Evolutionary conservation across 257 asterid species (phyloP).

Genomic region (Dorcoceras hygrometricum): DNA sequence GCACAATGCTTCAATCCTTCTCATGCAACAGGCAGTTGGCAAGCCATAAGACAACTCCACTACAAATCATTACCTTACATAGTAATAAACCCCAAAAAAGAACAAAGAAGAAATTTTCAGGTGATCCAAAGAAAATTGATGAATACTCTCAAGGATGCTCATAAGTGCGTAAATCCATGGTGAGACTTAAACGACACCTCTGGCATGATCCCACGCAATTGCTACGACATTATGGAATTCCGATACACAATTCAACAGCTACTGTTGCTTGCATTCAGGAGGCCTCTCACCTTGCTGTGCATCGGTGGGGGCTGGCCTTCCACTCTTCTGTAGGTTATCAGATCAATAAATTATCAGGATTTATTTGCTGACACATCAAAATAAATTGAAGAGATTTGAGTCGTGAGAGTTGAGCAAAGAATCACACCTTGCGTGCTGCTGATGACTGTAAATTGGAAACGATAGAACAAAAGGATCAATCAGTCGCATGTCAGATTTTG

Average conservation of each 20-base stretch:
- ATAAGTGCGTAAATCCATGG: background rate
- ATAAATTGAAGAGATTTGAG: too few species aligned
- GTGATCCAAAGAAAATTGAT: background rate
- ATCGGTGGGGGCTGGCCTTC: slow-evolving; percentile 47
- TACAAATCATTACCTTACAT: background rate
- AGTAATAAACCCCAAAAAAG: background rate
- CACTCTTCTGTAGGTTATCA: slow-evolving; percentile 50
- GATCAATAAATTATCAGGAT: slow-evolving; percentile 6
- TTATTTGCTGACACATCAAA: background rate
- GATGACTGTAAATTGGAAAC: background rate
- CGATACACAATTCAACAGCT: slow-evolving; percentile 8
- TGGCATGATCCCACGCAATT: background rate
- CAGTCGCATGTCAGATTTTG: background rate
- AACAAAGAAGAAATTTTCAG: background rate
- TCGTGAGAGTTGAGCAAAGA: background rate
- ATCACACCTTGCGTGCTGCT: background rate
- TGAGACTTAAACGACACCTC: background rate
- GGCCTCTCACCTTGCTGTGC: slow-evolving; percentile 82
- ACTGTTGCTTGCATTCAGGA: slow-evolving; percentile 89
- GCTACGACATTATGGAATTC: background rate
- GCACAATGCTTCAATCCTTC: background rate
- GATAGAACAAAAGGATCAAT: background rate
- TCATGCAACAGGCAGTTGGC: background rate
- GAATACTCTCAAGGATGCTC: background rate
- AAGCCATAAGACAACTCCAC: background rate